Evolutionary conservation across 495 filamentous ascomycete species (phyloP).

Genomic region (Trypethelium eluteriae): DNA sequence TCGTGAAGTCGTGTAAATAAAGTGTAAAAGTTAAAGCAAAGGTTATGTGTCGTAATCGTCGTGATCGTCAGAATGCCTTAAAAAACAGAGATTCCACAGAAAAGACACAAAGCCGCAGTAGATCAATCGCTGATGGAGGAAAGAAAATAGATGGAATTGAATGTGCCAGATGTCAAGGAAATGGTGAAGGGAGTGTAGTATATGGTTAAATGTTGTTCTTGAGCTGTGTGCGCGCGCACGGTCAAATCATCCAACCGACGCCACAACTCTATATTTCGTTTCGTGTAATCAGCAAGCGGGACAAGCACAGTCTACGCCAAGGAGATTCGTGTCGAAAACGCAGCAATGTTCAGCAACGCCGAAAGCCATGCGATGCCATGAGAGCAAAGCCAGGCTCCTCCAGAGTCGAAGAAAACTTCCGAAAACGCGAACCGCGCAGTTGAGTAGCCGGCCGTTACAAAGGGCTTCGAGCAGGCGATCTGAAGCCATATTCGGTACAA

Average conservation of each 20-base stretch:
- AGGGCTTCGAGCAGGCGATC: not conserved
- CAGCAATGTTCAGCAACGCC: not conserved
- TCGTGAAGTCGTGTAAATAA: slow-evolving; percentile 7
- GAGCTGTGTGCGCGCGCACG: not conserved
- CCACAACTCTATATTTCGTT: not conserved
- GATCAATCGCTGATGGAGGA: not conserved
- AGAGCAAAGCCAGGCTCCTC: not conserved
- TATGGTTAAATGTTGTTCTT: not conserved
- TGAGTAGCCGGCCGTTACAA: not conserved
- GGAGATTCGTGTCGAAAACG: slow-evolving; percentile 5
- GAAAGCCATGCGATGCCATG: not conserved
- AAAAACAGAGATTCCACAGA: not conserved
- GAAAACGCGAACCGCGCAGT: not conserved
- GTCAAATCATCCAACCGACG: not conserved
- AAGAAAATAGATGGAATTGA: not conserved
- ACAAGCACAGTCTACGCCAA: slow-evolving; percentile 1
- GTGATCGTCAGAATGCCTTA: not conserved
- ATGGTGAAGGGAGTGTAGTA: slow-evolving; percentile 5
- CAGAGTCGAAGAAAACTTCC: not conserved
- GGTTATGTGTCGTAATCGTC: not conserved
- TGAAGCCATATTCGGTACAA: not conserved
- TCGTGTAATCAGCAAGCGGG: not conserved
- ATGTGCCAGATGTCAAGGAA: slow-evolving; percentile 3
- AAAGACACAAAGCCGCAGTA: slow-evolving; percentile 5
- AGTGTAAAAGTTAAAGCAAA: slow-evolving; percentile 11